These are phyloP conservation scores for Akanthomyces lecanii DNA, from an alignment of 2,329 filamentous ascomycete species.

Conservation along the genomic window DNA sequence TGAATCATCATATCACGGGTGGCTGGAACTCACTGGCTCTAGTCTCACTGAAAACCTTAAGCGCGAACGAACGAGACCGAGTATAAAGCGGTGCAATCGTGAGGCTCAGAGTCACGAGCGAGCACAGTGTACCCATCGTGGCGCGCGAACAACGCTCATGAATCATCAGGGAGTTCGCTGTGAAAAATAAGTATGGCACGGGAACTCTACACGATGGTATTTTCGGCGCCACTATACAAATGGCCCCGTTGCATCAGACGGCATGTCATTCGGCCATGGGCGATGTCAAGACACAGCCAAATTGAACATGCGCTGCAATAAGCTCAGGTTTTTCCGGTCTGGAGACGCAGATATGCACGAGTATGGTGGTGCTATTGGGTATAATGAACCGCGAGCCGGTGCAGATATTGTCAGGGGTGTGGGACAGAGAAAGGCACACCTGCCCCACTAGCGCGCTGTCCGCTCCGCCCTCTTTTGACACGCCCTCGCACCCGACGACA, in stretches of 20 bases:
- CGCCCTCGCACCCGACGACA: not conserved
- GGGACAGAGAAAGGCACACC: not conserved
- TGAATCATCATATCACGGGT: not conserved
- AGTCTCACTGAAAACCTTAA: not conserved
- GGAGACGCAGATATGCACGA: not conserved
- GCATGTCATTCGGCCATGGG: not conserved
- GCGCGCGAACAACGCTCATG: not conserved
- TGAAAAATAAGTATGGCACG: not conserved
- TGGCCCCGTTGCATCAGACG: not conserved
- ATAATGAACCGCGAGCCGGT: not conserved
- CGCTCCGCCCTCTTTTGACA: not conserved
- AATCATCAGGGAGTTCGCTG: not conserved
- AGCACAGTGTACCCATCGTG: not conserved
- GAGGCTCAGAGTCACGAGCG: not conserved
- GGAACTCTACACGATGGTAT: not conserved
- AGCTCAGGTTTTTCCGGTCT: not conserved
- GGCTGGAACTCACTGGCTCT: not conserved
- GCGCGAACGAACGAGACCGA: not conserved
- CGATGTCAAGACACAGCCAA: not conserved
- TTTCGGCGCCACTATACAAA: not conserved
- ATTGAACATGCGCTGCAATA: not conserved
- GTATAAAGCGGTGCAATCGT: not conserved
- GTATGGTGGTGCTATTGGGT: not conserved
- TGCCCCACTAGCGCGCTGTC: conserved; percentile 4
- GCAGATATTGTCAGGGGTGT: not conserved